Evolutionary conservation across 208 protist species (phyloP).

Genomic region (Trypanosoma boissoni): DNA sequence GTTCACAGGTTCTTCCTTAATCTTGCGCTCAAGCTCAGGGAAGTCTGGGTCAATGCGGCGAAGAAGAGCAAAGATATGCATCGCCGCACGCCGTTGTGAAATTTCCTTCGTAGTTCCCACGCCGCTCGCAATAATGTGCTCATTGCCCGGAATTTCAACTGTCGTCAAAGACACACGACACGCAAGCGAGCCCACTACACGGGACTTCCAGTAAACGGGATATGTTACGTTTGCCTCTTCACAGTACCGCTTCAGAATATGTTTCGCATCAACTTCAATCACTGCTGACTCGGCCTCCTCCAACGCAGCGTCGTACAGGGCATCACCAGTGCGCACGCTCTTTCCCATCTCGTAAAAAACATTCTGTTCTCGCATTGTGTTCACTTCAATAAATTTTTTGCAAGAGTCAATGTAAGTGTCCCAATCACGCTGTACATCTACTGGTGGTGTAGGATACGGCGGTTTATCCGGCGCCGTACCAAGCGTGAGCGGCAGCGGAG

Average conservation of each 20-base stretch:
- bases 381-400: slow-evolving; percentile 47
- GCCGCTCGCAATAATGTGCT: slow-evolving; percentile 51
- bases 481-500: slow-evolving; percentile 20
- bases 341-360: slow-evolving; percentile 56
- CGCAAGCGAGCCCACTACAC: slow-evolving; percentile 41
- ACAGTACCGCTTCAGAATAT: slow-evolving; percentile 51
- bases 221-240: slow-evolving; percentile 20
- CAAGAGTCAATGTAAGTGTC: slow-evolving; percentile 64
- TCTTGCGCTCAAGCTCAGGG: slow-evolving; percentile 25
- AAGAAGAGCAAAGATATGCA: slow-evolving; percentile 77
- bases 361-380: slow-evolving; percentile 40
- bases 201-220: slow-evolving; percentile 36
- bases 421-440: slow-evolving; percentile 34
- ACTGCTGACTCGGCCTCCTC: slow-evolving; percentile 47
- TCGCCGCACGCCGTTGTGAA: slow-evolving; percentile 62
- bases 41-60: slow-evolving; percentile 71
- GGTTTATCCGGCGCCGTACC: slow-evolving; percentile 21
- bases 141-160: slow-evolving; percentile 60
- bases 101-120: slow-evolving; percentile 55
- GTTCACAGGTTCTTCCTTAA: slow-evolving; percentile 14
- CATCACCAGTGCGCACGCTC: slow-evolving; percentile 61
- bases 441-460: slow-evolving; percentile 16
- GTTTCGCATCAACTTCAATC: slow-evolving; percentile 37
- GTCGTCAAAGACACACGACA: slow-evolving; percentile 57
- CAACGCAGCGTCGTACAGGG: slow-evolving; percentile 55